phyloP scores from a whole-genome alignment of 306 rosid genomes.

The Pachyrhizus erosus region DNA sequence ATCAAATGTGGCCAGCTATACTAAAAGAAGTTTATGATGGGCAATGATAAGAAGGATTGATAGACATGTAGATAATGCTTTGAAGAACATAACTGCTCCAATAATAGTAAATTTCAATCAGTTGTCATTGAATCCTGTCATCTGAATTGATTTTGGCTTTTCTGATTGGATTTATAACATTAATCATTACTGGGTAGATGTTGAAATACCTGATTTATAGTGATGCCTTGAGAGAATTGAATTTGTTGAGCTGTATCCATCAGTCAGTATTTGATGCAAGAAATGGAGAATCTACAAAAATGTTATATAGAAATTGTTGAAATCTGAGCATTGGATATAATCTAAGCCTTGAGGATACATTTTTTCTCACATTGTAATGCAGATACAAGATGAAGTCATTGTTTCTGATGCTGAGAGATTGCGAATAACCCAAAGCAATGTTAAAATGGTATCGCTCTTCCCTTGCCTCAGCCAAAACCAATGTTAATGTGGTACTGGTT shows the following conservation, averaged over 20 bases:
- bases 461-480: background rate
- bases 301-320: background rate
- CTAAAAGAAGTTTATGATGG: constrained; percentile 4
- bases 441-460: constrained; percentile 72
- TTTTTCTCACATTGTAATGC: constrained; percentile 45
- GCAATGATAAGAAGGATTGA: background rate
- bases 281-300: background rate
- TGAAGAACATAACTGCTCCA: background rate
- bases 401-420: constrained; percentile 92
- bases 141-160: background rate
- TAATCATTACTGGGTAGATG: constrained; percentile 15
- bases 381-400: constrained; percentile 99
- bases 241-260: constrained; percentile 8
- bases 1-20: background rate
- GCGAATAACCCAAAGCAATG: constrained; percentile 91
- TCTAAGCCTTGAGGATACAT: background rate
- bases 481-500: background rate
- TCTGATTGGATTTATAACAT: constrained; percentile 27
- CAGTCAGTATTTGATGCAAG: constrained; percentile 10
- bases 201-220: constrained; percentile 12
- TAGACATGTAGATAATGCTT: background rate
- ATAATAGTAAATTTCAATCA: background rate
- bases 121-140: background rate
- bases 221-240: constrained; percentile 28
- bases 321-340: background rate